Evolutionary conservation across 2,329 filamentous ascomycete species (phyloP).

Genomic region (Aspergillus thermomutatus): DNA sequence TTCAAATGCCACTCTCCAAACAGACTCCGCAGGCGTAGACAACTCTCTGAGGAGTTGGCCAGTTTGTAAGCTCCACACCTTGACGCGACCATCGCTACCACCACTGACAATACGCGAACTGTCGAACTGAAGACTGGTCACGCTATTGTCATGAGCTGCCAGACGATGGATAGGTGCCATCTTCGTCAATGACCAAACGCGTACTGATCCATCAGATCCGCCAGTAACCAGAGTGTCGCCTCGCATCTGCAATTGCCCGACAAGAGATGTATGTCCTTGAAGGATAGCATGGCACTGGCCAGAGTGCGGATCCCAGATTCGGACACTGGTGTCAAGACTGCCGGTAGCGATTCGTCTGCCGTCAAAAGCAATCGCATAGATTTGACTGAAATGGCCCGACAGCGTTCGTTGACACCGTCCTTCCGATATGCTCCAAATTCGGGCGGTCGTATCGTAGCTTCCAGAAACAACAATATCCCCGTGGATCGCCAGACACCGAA

Average conservation of each 20-base stretch:
- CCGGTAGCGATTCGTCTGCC: constrained; percentile 90
- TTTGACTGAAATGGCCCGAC: constrained; percentile 94
- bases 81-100: constrained; percentile 94
- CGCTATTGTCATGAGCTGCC: constrained; percentile 96
- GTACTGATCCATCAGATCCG: constrained; percentile 90
- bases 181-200: constrained; percentile 90
- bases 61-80: constrained; percentile 95
- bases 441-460: constrained; percentile 94
- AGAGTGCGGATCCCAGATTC: constrained; percentile 90
- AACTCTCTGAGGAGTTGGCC: constrained; percentile 88
- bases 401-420: constrained; percentile 88
- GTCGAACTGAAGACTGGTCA: constrained; percentile 96
- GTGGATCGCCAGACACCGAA: constrained; percentile 91
- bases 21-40: constrained; percentile 85
- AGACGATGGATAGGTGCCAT: constrained; percentile 91
- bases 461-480: constrained; percentile 97
- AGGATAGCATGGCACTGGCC: constrained; percentile 87
- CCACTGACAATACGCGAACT: constrained; percentile 93
- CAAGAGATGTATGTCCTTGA: constrained; percentile 93
- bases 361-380: constrained; percentile 97
- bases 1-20: constrained; percentile 97
- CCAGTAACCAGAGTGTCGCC: constrained; percentile 93
- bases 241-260: constrained; percentile 94
- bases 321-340: constrained; percentile 91
- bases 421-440: constrained; percentile 97